Evolutionary conservation across 1,284 basidiomycete species (phyloP), one percentile per base, ranked within the genome.

Genomic region (Taiwanofungus camphoratus): DNA sequence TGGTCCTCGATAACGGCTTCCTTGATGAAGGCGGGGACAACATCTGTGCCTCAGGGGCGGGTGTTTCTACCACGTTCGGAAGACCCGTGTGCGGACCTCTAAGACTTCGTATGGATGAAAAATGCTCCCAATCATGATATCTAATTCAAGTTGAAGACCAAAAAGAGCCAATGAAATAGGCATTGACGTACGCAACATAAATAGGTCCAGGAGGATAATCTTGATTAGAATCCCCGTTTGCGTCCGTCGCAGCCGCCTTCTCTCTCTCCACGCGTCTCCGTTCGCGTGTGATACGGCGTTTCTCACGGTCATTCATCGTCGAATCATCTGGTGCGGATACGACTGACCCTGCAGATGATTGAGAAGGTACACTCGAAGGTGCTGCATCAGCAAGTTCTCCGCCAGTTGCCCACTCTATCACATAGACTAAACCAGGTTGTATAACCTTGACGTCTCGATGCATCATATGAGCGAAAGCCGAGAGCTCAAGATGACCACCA

Each of bases 61-160:
- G 62, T 1, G 69, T 63, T 60, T 91, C 87, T 36, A 68, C 62
- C 9, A 92, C 79, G 42, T 70, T 67, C 3, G 92, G 91, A 4
- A 84, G 66, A 5, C 90, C 92, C 0, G 76, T 68, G 56, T 93
- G 90, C 0, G 92, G 92, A 2, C 91, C 91, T n/a, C 73, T 73
- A 24, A 92, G 66, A 60, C 88, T 92, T 30, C 91, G 84, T 41
- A 94, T 86, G 16, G 87, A 90, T n/a, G 88, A 92, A 59, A 93
- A 94, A 61, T 94, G 92, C 58, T 94, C 89, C 89, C 88, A 93
- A 55, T 91, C 88, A 58, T 93, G 87, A 59, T 92, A 92, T 24
- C 87, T 89, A 55, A 37, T 33, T 33, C 16, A 19, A 22, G 43
- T 52, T 38, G 43, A 35, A 32, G 19, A 21, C 32, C 20, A 32